phyloP scores from a whole-genome alignment of 2,329 filamentous ascomycete species.

The Lachnellula occidentalis region DNA sequence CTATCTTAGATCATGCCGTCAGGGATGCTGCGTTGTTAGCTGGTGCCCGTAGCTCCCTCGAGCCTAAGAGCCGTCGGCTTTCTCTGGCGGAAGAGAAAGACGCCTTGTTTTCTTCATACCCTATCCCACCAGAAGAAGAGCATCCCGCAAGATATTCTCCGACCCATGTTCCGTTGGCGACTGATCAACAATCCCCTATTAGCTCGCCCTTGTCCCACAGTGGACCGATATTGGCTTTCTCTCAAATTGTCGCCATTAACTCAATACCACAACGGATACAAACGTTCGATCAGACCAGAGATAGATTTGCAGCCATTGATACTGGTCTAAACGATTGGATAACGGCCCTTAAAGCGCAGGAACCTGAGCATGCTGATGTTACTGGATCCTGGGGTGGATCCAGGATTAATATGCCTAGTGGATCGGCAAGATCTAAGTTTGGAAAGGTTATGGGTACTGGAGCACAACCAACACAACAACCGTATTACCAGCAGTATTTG shows the following conservation, averaged over 20 bases:
- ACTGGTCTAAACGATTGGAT: conserved; percentile 66
- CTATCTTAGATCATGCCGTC: conserved; percentile 1
- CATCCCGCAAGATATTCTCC: conserved; percentile 31
- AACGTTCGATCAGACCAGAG: conserved; percentile 67
- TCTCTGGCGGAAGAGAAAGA: conserved; percentile 44
- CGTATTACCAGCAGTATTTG: conserved; percentile 52
- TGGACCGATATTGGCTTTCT: conserved; percentile 43
- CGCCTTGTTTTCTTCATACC: conserved; percentile 32
- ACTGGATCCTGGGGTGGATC: conserved; percentile 16
- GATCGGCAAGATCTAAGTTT: conserved; percentile 20
- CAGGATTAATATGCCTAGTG: conserved; percentile 11
- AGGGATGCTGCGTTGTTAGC: conserved; percentile 15
- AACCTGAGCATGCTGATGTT: conserved; percentile 44
- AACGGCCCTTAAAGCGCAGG: conserved; percentile 37
- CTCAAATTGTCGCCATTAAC: conserved; percentile 69
- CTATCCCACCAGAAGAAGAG: conserved; percentile 35
- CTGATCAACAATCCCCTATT: conserved; percentile 14
- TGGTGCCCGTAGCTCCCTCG: conserved; percentile 3
- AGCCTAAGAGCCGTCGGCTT: conserved; percentile 21
- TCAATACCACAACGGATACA: conserved; percentile 63
- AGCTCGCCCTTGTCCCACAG: conserved; percentile 8
- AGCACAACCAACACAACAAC: conserved; percentile 34
- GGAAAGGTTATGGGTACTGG: conserved; percentile 13
- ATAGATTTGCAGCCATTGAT: conserved; percentile 65
- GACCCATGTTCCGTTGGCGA: conserved; percentile 12